Percentiles rank a stretch among this genome's conserved stretches.
phyloP scores from a whole-genome alignment of 176 grass and related monocot species.

The Aegilops sharonensis region DNA sequence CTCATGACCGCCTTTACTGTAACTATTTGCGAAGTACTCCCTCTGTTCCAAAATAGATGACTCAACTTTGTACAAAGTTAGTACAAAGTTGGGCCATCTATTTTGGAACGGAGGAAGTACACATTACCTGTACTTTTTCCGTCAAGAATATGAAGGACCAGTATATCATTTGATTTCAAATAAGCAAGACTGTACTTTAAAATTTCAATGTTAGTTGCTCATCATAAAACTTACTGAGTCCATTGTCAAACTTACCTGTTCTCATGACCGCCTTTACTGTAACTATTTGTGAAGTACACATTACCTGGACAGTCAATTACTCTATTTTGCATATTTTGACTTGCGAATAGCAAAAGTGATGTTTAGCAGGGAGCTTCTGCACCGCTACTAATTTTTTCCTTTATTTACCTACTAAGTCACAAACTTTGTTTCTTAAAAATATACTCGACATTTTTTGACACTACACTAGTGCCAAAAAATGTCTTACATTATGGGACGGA shows the following conservation, averaged over 20 bases:
- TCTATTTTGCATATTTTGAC: constrained; percentile 9
- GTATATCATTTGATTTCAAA: neutral
- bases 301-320: neutral
- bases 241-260: constrained; percentile 1
- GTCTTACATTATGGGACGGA: too few relatives aligned
- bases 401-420: neutral
- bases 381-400: neutral
- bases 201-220: neutral
- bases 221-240: neutral
- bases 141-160: neutral
- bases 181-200: neutral
- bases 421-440: neutral
- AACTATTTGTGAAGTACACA: neutral
- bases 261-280: neutral
- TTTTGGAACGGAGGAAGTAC: too few relatives aligned
- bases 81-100: too few relatives aligned
- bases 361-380: neutral
- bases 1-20: neutral
- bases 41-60: too few relatives aligned
- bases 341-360: neutral
- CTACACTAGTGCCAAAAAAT: too few relatives aligned
- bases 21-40: neutral
- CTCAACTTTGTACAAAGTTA: too few relatives aligned
- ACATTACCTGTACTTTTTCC: neutral
- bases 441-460: too few relatives aligned